These are phyloP conservation scores for Nicotiana otophora DNA, from an alignment of 257 asterid species.

Conservation along the genomic window DNA sequence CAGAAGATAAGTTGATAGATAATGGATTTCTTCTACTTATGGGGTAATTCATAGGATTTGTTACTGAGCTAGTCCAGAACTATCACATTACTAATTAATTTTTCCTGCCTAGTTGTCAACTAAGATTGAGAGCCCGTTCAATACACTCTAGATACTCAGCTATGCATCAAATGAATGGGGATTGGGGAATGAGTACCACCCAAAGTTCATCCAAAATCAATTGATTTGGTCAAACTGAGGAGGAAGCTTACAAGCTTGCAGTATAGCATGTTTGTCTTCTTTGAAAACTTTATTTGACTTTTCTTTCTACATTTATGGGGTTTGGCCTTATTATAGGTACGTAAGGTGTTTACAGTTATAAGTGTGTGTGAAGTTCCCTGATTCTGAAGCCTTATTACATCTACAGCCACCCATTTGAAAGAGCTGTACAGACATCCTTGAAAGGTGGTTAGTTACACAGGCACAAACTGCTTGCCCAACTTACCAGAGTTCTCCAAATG, in stretches of 20 bases:
- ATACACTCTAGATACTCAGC: too few species aligned
- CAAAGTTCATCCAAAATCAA: not conserved
- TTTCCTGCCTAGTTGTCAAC: too few species aligned
- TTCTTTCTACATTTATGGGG: not conserved
- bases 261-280: not conserved
- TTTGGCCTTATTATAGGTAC: too few species aligned
- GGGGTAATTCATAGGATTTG: too few species aligned
- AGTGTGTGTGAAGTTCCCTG: not conserved
- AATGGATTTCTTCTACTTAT: too few species aligned
- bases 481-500: constrained; percentile 16
- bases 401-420: not conserved
- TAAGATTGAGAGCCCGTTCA: too few species aligned
- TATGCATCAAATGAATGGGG: too few species aligned
- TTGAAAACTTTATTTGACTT: not conserved
- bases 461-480: not conserved
- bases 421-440: not conserved
- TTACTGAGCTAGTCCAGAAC: too few species aligned
- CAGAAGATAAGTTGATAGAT: too few species aligned
- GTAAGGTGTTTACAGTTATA: not conserved
- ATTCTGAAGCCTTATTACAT: not conserved
- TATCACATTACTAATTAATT: too few species aligned
- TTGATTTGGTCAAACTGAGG: not conserved
- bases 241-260: not conserved
- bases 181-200: not conserved
- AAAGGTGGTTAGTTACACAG: not conserved